phyloP scores from a whole-genome alignment of 352 stramenopile species.

The Globisporangium yorkense region DNA sequence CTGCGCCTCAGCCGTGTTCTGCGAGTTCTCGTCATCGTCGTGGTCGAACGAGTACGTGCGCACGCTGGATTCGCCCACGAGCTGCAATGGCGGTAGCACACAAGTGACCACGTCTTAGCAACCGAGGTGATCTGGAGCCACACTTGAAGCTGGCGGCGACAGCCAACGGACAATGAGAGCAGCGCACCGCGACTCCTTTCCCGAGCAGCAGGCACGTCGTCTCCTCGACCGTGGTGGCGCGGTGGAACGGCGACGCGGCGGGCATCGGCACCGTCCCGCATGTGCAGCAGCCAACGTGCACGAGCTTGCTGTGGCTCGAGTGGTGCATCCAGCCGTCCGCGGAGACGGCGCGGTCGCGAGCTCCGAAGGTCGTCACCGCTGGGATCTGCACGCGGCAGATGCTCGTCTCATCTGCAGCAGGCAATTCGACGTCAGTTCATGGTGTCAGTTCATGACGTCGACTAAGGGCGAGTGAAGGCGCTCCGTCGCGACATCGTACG shows the following conservation, averaged over 20 bases:
- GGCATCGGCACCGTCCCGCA: constrained; percentile 22
- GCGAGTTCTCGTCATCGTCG: constrained; percentile 1
- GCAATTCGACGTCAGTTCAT: not conserved
- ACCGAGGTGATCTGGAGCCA: too few relatives aligned
- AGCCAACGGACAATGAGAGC: not conserved
- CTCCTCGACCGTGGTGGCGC: constrained; percentile 28
- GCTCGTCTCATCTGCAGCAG: constrained; percentile 43
- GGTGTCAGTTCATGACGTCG: too few relatives aligned
- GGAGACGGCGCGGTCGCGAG: constrained; percentile 26
- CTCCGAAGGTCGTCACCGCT: constrained; percentile 41
- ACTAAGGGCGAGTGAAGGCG: not conserved
- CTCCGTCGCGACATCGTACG: constrained; percentile 19
- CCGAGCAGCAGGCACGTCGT: constrained; percentile 29
- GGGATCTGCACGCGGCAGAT: constrained; percentile 56
- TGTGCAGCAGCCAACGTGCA: constrained; percentile 23
- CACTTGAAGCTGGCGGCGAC: too few relatives aligned
- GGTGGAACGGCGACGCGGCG: constrained; percentile 28
- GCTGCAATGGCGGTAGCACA: not conserved
- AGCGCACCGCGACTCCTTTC: constrained; percentile 25
- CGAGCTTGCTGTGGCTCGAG: constrained; percentile 12
- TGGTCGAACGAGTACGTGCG: constrained; percentile 11
- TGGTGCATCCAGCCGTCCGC: too few relatives aligned
- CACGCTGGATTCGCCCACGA: not conserved
- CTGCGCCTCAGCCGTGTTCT: not conserved
- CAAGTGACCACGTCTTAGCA: not conserved